phyloP scores from a whole-genome alignment of 176 grass and related monocot species.

The Triticum turgidum region DNA sequence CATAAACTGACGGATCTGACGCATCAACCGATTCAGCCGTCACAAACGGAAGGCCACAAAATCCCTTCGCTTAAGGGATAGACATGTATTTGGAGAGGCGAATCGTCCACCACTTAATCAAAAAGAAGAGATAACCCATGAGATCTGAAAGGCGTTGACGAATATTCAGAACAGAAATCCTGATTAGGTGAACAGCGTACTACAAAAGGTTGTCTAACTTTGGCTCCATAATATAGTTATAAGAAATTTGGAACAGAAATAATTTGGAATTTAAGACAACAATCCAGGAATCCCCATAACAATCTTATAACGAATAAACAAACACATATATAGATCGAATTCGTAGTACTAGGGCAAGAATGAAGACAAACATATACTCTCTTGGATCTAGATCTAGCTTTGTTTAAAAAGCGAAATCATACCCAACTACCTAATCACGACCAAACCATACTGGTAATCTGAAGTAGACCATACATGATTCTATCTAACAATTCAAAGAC shows the following conservation, averaged over 20 bases:
- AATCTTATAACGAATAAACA: no score
- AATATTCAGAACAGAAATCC: neutral
- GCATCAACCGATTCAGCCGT: neutral
- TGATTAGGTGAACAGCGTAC: no score
- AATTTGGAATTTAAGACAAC: no score
- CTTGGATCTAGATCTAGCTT: neutral
- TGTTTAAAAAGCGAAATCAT: neutral
- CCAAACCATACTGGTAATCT: neutral
- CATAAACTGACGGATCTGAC: neutral
- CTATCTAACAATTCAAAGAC: no score
- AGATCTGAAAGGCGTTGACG: neutral
- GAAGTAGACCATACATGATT: no score
- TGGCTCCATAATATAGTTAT: no score
- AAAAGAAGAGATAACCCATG: no score
- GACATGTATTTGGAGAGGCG: neutral
- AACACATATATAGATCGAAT: neutral
- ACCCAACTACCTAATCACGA: neutral
- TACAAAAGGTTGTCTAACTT: no score
- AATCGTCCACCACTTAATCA: neutral
- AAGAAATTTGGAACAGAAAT: no score
- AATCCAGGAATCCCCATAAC: no score
- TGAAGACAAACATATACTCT: no score
- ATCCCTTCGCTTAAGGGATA: neutral
- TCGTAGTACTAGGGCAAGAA: no score
- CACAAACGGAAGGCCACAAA: neutral